phyloP scores from a whole-genome alignment of 2,329 filamentous ascomycete species.

The Fusarium mexicanum region DNA sequence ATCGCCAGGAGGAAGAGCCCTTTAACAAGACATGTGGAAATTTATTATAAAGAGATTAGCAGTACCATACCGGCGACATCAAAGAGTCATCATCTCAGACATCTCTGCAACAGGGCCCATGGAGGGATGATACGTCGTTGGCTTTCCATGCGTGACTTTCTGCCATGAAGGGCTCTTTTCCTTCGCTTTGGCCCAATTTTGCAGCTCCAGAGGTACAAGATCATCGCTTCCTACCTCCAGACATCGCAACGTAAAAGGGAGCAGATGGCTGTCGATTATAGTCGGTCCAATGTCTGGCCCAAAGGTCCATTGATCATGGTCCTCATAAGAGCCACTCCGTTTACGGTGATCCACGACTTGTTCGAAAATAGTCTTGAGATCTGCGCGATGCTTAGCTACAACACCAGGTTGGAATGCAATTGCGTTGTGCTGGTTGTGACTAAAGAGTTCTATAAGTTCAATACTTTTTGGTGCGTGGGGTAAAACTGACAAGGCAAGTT shows the following conservation, averaged over 20 bases:
- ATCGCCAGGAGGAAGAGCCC: neutral
- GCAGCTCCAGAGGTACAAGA: slow-evolving; percentile 18
- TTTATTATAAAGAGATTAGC: neutral
- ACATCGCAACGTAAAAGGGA: slow-evolving; percentile 16
- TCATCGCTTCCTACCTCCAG: slow-evolving; percentile 13
- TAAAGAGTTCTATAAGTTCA: neutral
- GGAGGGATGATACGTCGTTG: slow-evolving; percentile 17
- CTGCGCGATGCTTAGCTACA: slow-evolving; percentile 7
- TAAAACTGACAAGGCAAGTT: slow-evolving; percentile 9
- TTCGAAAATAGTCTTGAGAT: neutral
- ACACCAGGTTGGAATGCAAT: slow-evolving; percentile 12
- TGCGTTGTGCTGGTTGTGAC: slow-evolving; percentile 11
- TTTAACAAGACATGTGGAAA: neutral
- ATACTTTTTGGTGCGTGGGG: fast-evolving
- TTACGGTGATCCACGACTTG: slow-evolving; percentile 6
- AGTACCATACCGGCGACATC: neutral
- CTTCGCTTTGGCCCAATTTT: slow-evolving; percentile 7
- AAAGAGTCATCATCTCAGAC: slow-evolving; percentile 23
- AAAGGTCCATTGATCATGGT: slow-evolving; percentile 13
- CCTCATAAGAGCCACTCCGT: neutral
- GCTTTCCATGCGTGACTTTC: slow-evolving; percentile 19
- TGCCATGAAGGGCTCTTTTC: slow-evolving; percentile 10
- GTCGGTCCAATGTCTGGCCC: slow-evolving; percentile 12
- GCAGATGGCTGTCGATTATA: slow-evolving; percentile 22
- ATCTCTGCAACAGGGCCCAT: slow-evolving; percentile 24